These are phyloP conservation scores for Thielaviopsis euricoi DNA, from an alignment of 2,329 filamentous ascomycete species.

Conservation along the genomic window DNA sequence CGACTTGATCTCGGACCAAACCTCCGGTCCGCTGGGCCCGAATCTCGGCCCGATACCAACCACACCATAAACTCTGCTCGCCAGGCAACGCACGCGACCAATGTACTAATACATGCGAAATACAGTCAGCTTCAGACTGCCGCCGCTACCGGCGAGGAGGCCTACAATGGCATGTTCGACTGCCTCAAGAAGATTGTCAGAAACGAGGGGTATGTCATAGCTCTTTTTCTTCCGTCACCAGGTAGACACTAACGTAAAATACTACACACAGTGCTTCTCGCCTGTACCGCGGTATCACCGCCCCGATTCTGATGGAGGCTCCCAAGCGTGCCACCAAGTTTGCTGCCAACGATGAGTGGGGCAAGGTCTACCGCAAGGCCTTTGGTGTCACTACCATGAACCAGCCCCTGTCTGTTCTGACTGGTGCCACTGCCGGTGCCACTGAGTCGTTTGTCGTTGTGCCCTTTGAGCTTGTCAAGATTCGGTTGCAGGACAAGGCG, in stretches of 20 bases:
- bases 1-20: not conserved
- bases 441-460: slow-evolving; percentile 96
- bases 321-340: slow-evolving; percentile 93
- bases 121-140: slow-evolving; percentile 72
- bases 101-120: not conserved
- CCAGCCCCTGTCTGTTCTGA: slow-evolving; percentile 80
- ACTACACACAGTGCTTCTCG: slow-evolving; percentile 50
- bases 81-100: not conserved
- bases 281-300: slow-evolving; percentile 87
- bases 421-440: slow-evolving; percentile 84
- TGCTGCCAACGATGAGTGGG: slow-evolving; percentile 97
- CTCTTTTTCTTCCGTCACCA: not conserved
- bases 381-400: slow-evolving; percentile 81
- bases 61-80: slow-evolving; percentile 7
- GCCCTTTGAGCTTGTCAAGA: slow-evolving; percentile 97
- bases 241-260: not conserved
- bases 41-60: not conserved
- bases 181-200: slow-evolving; percentile 95
- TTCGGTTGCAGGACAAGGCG: slow-evolving; percentile 88
- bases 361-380: slow-evolving; percentile 73
- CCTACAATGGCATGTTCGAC: slow-evolving; percentile 94
- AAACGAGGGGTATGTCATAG: slow-evolving; percentile 65
- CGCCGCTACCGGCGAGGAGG: slow-evolving; percentile 54
- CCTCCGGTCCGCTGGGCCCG: not conserved
- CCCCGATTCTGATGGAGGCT: slow-evolving; percentile 95